Evolutionary conservation across 2,329 filamentous ascomycete species (phyloP).

Genomic region (Botrytis pseudocinerea): DNA sequence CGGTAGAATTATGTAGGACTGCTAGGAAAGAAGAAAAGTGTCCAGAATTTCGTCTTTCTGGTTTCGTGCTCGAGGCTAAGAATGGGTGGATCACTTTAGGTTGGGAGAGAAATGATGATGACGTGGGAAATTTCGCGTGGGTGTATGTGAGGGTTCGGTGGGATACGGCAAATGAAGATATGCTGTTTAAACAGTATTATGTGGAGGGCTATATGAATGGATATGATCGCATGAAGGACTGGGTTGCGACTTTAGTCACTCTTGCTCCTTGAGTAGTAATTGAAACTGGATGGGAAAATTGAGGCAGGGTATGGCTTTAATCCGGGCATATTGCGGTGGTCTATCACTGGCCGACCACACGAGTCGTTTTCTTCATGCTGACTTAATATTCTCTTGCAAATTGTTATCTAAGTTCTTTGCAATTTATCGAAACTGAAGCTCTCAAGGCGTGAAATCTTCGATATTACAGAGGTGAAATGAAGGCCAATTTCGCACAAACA

Average conservation of each 20-base stretch:
- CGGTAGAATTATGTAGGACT: background rate
- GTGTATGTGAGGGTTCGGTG: background rate
- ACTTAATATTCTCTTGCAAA: background rate
- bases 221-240: slow-evolving; percentile 16
- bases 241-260: slow-evolving; percentile 12
- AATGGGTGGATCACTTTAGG: background rate
- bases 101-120: slow-evolving; percentile 21
- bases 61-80: background rate
- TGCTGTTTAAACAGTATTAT: slow-evolving; percentile 17
- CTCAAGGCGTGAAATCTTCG: background rate
- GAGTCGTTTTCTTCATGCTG: too few species aligned
- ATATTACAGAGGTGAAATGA: background rate
- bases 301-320: background rate
- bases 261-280: background rate
- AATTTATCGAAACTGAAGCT: background rate
- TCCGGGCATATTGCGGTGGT: background rate
- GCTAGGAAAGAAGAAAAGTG: background rate
- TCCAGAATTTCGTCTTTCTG: slow-evolving; percentile 15
- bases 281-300: background rate
- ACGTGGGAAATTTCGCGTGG: slow-evolving; percentile 22
- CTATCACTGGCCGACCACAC: background rate
- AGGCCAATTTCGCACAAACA: background rate
- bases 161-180: background rate
- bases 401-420: background rate
- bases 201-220: slow-evolving; percentile 19